Base-by-base conservation (phyloP, 108 stramenopile species). In the Fragilariopsis cylindrus region DNA sequence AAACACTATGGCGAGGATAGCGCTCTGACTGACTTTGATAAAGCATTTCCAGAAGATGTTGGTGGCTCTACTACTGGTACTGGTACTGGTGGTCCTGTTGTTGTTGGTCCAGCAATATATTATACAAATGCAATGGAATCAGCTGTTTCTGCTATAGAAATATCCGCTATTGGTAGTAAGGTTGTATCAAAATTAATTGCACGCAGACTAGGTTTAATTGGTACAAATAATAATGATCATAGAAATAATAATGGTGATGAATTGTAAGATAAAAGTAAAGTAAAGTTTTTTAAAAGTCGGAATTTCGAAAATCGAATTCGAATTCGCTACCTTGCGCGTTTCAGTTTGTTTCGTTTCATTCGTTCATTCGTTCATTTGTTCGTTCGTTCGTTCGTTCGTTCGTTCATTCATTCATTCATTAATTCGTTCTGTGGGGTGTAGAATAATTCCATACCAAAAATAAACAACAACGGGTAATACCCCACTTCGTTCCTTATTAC, bases 171-270 rank as follows among this genome's bases (percentile, higher is more conserved):
- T 63, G 93, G 91, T 46, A 89, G 89, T 8, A 91, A 88, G 65
- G 79, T 85, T 3, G 88, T 89, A 11, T 88, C 93, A 1, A 94
- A 94, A 63, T 72, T 94, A n/a, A 73, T 91, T 64, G 89, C 93
- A 8, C 69, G 76, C 8, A 82, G 92, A 13, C 73, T 91, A 12
- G 84, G 80, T 30, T 73, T 72, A 58, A 54, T 73, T 9, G n/a
- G 21, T 41, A 1, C 67, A 46, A 57, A 46, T 1, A n/a, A 7
- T 7, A 12, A 7, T 49, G 50, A 47, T 0, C n/a, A 4, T 4
- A 48, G 48, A 11, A 21, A 45, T 45, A 63, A n/a, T 12, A 55
- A 57, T 7, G 78, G 73, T 15, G 78, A 79, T 6, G 78, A 79
- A 48, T 68, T 79, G 2, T 79, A 62, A 57, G 2, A 40, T 15